Conservation (phyloP, 371 early-diverging fungal species). For the Rhizopus sp. region DNA sequence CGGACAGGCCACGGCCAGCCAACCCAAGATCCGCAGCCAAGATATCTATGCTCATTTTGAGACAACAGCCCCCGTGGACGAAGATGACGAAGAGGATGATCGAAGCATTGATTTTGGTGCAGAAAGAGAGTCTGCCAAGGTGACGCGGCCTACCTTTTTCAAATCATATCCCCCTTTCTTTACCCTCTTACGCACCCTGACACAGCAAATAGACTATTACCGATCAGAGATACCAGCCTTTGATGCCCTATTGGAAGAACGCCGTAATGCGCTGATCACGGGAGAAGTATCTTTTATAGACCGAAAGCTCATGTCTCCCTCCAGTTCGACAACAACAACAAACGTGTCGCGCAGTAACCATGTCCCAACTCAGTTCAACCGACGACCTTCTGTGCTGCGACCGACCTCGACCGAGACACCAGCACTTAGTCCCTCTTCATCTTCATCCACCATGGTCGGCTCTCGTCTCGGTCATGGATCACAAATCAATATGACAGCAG, state of each 20-base stretch:
- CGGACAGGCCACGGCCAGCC: constrained; percentile 9
- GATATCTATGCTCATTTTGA: constrained; percentile 39
- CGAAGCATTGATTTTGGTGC: constrained; percentile 50
- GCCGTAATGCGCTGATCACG: constrained; percentile 51
- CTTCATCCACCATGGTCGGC: constrained; percentile 6
- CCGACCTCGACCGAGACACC: constrained; percentile 9
- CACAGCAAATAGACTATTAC: constrained; percentile 70
- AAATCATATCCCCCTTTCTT: constrained; percentile 68
- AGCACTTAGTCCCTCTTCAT: constrained; percentile 18
- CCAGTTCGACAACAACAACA: neutral
- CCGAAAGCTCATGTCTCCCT: neutral
- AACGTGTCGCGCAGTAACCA: neutral
- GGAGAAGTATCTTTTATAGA: constrained; percentile 28
- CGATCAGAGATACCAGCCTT: constrained; percentile 62
- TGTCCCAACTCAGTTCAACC: neutral
- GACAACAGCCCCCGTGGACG: constrained; percentile 13
- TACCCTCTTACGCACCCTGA: constrained; percentile 61
- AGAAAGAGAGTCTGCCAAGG: constrained; percentile 37
- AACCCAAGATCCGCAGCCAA: constrained; percentile 27
- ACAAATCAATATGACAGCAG: constrained; percentile 17
- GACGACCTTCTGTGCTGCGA: constrained; percentile 22
- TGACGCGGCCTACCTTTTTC: constrained; percentile 44
- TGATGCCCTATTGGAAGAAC: constrained; percentile 58
- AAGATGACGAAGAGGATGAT: constrained; percentile 54
- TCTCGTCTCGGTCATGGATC: neutral